A percentile compares a stretch with the other conserved stretches of the same genome.
phyloP scores from a whole-genome alignment of 768 basidiomycete species.

The Cyclocybe aegerita region DNA sequence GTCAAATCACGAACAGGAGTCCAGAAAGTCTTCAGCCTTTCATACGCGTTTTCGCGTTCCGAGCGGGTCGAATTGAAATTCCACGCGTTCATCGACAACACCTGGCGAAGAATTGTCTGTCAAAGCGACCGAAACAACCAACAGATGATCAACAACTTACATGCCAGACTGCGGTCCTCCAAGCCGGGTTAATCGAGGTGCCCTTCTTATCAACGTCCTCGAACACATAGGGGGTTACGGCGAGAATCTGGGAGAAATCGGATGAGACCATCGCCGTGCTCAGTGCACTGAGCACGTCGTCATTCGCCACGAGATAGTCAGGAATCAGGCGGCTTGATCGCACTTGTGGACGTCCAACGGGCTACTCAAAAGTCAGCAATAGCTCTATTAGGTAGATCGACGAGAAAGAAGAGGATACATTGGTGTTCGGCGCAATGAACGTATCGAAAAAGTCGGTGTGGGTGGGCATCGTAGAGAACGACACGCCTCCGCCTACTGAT shows the following conservation, averaged over 20 bases:
- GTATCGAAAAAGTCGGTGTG: no score
- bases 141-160: slow-evolving; percentile 1
- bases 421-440: no score
- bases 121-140: neutral
- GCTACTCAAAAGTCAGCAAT: no score
- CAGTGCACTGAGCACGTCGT: slow-evolving; percentile 12
- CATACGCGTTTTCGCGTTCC: slow-evolving; percentile 9
- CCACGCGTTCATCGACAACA: slow-evolving; percentile 15
- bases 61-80: slow-evolving; percentile 16
- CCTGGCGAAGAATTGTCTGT: neutral
- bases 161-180: slow-evolving; percentile 19
- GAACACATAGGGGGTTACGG: slow-evolving; percentile 15
- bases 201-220: slow-evolving; percentile 15
- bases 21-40: slow-evolving; percentile 14
- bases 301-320: slow-evolving; percentile 8
- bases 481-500: no score
- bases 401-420: no score
- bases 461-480: no score
- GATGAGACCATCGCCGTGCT: slow-evolving; percentile 16
- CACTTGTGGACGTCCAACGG: slow-evolving; percentile 16
- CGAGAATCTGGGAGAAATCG: slow-evolving; percentile 19
- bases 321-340: slow-evolving; percentile 16
- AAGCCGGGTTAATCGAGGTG: slow-evolving; percentile 16
- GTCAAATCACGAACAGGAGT: slow-evolving; percentile 13
- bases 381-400: no score